Percentiles rank a stretch among this genome's conserved stretches.
These are phyloP conservation scores for Skeletonema tropicum DNA, from an alignment of 108 stramenopile species.

Conservation along the genomic window DNA sequence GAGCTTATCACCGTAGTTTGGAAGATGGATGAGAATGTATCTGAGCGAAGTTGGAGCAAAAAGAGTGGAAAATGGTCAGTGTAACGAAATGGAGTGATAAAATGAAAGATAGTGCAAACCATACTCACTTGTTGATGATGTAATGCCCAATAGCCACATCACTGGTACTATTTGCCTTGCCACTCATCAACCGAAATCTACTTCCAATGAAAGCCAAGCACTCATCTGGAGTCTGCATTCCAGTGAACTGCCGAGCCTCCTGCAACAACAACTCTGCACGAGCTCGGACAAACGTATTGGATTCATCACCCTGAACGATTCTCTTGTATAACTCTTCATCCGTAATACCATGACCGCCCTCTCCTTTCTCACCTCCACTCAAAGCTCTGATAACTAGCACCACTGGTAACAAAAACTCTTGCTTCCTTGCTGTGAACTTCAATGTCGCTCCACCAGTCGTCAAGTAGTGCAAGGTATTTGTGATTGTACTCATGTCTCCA, in stretches of 20 bases:
- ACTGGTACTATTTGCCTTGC: slow-evolving; percentile 63
- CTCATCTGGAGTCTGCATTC: slow-evolving; percentile 87
- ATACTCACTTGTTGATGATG: slow-evolving; percentile 82
- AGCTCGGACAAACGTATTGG: slow-evolving; percentile 91
- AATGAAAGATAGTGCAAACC: neutral
- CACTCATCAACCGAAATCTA: slow-evolving; percentile 87
- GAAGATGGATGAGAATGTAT: slow-evolving; percentile 88
- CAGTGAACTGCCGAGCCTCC: slow-evolving; percentile 81
- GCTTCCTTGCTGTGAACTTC: slow-evolving; percentile 88
- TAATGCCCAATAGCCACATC: slow-evolving; percentile 91
- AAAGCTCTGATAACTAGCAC: slow-evolving; percentile 91
- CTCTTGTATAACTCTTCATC: slow-evolving; percentile 92
- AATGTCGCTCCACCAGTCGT: slow-evolving; percentile 94
- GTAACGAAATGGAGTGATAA: neutral
- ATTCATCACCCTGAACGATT: slow-evolving; percentile 84
- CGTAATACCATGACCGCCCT: slow-evolving; percentile 61
- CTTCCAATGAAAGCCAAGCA: slow-evolving; percentile 91
- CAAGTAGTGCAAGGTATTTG: slow-evolving; percentile 96
- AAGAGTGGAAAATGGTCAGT: neutral
- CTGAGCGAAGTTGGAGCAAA: slow-evolving; percentile 9
- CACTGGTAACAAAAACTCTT: slow-evolving; percentile 95
- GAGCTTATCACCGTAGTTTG: slow-evolving; percentile 87
- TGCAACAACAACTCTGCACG: slow-evolving; percentile 92
- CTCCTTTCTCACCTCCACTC: slow-evolving; percentile 51
- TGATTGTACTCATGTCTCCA: slow-evolving; percentile 89